These are phyloP conservation scores for Ganoderma boninense DNA, from an alignment of 1,284 basidiomycete genomes.

Conservation along the genomic window DNA sequence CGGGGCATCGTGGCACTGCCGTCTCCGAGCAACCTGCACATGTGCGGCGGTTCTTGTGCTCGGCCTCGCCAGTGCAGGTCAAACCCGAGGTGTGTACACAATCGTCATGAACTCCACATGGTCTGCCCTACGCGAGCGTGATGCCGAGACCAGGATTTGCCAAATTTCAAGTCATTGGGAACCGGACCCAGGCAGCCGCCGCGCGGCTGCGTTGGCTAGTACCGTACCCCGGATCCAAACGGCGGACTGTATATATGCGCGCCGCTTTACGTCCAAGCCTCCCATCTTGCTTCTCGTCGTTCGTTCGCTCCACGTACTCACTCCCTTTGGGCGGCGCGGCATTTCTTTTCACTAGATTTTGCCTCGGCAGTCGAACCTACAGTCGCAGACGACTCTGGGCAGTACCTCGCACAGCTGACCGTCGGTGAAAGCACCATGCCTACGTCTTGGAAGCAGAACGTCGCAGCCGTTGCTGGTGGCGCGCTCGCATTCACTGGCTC, in stretches of 20 bases:
- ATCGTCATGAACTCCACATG: background rate
- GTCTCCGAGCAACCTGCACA: background rate
- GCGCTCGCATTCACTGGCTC: background rate
- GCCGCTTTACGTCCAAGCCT: background rate
- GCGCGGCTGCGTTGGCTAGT: background rate
- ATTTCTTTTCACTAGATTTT: background rate
- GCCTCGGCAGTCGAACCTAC: background rate
- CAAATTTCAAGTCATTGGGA: background rate
- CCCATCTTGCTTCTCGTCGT: background rate
- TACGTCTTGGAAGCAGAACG: background rate
- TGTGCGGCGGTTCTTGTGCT: background rate
- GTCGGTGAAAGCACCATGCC: background rate
- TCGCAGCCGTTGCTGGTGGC: background rate
- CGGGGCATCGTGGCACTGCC: background rate
- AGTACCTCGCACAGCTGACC: background rate
- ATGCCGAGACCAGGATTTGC: background rate
- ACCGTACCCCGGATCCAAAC: background rate
- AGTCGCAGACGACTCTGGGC: conserved; percentile 1
- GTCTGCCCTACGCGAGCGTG: background rate
- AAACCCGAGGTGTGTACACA: background rate
- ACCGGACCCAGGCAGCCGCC: background rate
- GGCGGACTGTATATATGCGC: conserved; percentile 1
- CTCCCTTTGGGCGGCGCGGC: too few species aligned
- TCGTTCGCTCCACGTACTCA: background rate
- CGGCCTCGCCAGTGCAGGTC: background rate